Base-by-base conservation (phyloP, 2,329 filamentous ascomycete genomes). In the Xylariomycetidae sp. region DNA sequence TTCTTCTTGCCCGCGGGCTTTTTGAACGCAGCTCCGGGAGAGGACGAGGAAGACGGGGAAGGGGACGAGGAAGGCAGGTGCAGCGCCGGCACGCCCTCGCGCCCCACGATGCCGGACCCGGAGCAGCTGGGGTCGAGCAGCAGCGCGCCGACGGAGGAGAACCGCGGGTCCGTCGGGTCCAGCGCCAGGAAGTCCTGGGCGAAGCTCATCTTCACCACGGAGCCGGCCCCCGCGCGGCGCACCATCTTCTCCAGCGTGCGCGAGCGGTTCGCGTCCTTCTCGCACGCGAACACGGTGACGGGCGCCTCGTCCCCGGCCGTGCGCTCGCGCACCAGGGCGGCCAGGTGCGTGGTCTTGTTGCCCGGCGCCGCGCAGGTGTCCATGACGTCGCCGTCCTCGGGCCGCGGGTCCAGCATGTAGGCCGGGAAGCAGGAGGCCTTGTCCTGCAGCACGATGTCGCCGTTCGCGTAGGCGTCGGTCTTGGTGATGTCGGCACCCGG, bases 341-440 rank as follows among this genome's bases (percentile, higher is more conserved):
- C 88, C 29, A 94, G 63, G 57, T 96, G 92, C 6, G 90, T 96
- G 1, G 92, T 96, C 63, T 98, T 98, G 59, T 98, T 98, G 5
- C 92, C 92, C 2, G 92, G 92, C 1, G 92, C 92, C 0, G 92
- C 86, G 56, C 90, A 96, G 0, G 85, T 85, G 58, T 98, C 92
- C n/a, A 96, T 76, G 7, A 93, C 67, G 50, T 92, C 79, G 16
- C 86, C 86, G 43, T 82, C 75, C 37, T 74, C 67, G 7, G 76
- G 64, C 0, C 63, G 64, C 0, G 83, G 78, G 32, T 94, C 71
- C 0, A 98, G 67, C 3, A 98, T 67, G 54, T 92, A 92, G 1
- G 90, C 92, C 0, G 92, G 92, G 52, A 98, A 95, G 54, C 92
- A 98, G 1, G 89, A 95, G 0, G 92, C 90, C 59, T 95, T 96